Base-by-base conservation (phyloP, 2,329 filamentous ascomycete genomes). In the Aspergillus sp. region DNA sequence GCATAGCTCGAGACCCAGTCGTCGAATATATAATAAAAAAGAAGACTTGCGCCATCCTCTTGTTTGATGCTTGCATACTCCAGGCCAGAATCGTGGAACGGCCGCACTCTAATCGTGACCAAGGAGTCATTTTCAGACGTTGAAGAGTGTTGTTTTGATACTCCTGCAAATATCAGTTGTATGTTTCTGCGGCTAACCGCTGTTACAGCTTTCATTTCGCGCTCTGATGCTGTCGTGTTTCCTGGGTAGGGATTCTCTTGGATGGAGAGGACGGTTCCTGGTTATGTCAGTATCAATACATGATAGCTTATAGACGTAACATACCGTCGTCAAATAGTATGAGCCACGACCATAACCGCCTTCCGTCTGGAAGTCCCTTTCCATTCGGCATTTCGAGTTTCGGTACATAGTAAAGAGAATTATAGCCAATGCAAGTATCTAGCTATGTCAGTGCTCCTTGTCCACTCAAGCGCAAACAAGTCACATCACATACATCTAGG, bases 381-480 rank as follows among this genome's bases (percentile, higher is more conserved):
- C 65, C 68, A 50, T 73, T 70, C 3, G 60, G 63, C 44, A 75
- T 71, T 24, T 73, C 59, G 65, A 76, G 66, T 76, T 84, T 60
- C 84, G 80, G 73, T 79, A 75, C 67, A 27, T 71, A 70, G 60
- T 71, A 77, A 19, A 76, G 68, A 9, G 72, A 89, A 70, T 91
- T 91, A 66, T 87, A 90, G 24, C 89, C 89, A 43, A 91, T 77
- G 64, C 87, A 90, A 1, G 90, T 78, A 64, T 86, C 86, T 89
- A 52, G 6, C 3, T 3, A 37, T 24, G 57, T 70, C 55, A 72
- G 66, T 64, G 39, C 52, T 35, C 47, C 17, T 11, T 6, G 6
- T 6, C 4, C 27, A 4, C 9, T 31, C 5, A 51, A 64, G 52
- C 69, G 52, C 19, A 46, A 4, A 15, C 12, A 35, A 17, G 53